These are phyloP conservation scores for Apiospora malaysiana DNA, from an alignment of 2,329 filamentous ascomycete species.

Conservation along the genomic window DNA sequence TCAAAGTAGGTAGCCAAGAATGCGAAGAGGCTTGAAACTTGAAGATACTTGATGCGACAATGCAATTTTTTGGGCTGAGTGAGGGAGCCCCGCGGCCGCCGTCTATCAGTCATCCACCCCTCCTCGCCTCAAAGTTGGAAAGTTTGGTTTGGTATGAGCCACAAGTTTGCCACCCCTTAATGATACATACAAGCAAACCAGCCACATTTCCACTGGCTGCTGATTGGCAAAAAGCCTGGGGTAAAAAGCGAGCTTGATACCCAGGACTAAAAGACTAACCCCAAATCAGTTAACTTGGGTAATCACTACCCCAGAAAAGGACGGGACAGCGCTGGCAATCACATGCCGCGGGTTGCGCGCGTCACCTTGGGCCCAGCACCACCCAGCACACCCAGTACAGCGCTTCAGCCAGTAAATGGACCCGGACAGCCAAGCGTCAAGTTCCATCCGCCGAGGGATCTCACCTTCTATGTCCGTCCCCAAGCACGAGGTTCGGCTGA, in stretches of 20 bases:
- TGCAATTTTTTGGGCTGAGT: conserved; percentile 1
- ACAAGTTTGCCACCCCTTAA: conserved; percentile 8
- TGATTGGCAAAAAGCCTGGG: conserved; percentile 8
- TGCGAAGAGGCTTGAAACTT: not conserved
- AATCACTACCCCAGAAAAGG: conserved; percentile 5
- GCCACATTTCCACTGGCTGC: conserved; percentile 1
- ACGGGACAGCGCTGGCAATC: conserved; percentile 24
- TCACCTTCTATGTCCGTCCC: conserved; percentile 7
- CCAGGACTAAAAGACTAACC: not conserved
- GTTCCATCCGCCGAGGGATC: conserved; percentile 15
- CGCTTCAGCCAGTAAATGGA: not conserved
- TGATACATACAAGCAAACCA: not conserved
- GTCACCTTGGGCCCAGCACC: not conserved
- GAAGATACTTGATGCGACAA: not conserved
- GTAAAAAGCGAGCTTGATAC: conserved; percentile 6
- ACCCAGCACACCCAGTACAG: no score
- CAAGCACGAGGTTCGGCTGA: conserved; percentile 1
- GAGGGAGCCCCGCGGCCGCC: conserved; percentile 9
- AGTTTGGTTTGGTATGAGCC: not conserved
- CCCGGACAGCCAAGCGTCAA: conserved; percentile 2
- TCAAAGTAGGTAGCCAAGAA: not conserved
- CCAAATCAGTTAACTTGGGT: not conserved
- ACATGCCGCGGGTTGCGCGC: conserved; percentile 24
- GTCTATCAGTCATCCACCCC: not conserved
- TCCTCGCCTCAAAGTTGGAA: not conserved